These are phyloP conservation scores for Juglanconis juglandina DNA, from an alignment of 2,329 filamentous ascomycete species.

Conservation along the genomic window DNA sequence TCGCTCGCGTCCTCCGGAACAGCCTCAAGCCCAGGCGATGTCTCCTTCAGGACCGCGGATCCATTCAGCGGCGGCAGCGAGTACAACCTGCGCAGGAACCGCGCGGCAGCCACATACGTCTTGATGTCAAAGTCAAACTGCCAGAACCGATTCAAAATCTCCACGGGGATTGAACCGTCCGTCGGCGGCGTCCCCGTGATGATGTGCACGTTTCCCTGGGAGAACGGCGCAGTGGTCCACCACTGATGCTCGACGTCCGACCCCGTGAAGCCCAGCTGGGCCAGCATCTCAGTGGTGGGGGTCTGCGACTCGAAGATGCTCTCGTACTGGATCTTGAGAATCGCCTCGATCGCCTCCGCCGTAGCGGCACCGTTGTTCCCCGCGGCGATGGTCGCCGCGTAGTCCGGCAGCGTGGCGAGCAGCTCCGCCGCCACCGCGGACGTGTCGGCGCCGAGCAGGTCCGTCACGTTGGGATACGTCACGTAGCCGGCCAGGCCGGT, in stretches of 20 bases:
- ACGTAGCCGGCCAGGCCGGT: neutral
- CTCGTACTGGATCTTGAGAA: neutral
- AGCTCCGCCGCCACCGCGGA: neutral
- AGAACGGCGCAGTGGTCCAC: conserved; percentile 25
- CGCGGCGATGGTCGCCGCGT: neutral
- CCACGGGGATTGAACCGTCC: neutral
- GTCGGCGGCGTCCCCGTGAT: neutral
- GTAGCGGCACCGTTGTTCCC: neutral
- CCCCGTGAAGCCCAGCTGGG: conserved; percentile 31
- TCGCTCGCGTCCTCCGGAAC: conserved; percentile 3
- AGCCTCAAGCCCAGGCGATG: neutral
- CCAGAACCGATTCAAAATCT: neutral
- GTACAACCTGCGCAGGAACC: neutral
- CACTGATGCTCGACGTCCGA: conserved; percentile 34
- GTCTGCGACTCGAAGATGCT: neutral
- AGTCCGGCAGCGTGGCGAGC: neutral
- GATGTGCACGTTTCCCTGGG: conserved; percentile 2
- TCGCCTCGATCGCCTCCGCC: neutral
- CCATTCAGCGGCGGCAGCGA: neutral
- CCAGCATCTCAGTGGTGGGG: conserved; percentile 23
- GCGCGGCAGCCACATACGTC: neutral
- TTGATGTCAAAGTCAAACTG: neutral
- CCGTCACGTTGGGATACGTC: neutral
- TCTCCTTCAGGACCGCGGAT: neutral
- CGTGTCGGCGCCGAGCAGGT: neutral